Evolutionary conservation across 345 rosid species (phyloP), one percentile per base, ranked within the genome.

Genomic region (Clausena lansium): DNA sequence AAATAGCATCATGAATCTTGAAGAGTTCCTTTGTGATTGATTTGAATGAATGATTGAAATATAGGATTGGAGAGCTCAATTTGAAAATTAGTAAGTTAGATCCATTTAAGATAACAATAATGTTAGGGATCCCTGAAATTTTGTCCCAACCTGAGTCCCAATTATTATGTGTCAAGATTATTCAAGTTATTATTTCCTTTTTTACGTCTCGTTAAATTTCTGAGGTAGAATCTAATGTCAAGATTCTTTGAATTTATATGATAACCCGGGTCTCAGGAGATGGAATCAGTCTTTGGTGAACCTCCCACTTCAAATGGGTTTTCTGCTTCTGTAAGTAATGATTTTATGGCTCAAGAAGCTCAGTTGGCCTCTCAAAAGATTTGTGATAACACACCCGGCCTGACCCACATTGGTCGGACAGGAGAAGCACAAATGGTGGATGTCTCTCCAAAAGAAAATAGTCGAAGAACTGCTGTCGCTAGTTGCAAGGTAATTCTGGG

Each of bases 361-460:
- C 79, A 72, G 39, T 41, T 60, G 39, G 74, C 17, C 30, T 79
- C 88, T 82, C 41, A 67, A 63, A 75, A 61, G 24, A 38, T 77
- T 24, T 65, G 59, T 20, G 79, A 45, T 14, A 83, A 60, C 68
- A 17, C 30, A 36, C 71, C 76, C 73, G 73, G 84, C 77, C 84
- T 94, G 76, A 89, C 93, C 14, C 99, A 94, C 58, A 78, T 91
- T 30, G 90, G 91, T 25, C 55, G 80, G 70, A 47, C 82, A 1
- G 95, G 98, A 63, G 96, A 91, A 83, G 98, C 98, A 11, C 91
- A 90, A 79, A 96, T 94, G 99, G 97, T 96, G 76, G 95, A 96
- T 83, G 99, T 92, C 78, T 94, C 98, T 59, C 86, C 90, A 22
- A 96, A 96, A 74, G 88, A 83, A 74, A 71, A 62, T 69, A 91